Conservation (phyloP, 192 early-diverging fungal genomes). For the Coemansia asiatica region DNA sequence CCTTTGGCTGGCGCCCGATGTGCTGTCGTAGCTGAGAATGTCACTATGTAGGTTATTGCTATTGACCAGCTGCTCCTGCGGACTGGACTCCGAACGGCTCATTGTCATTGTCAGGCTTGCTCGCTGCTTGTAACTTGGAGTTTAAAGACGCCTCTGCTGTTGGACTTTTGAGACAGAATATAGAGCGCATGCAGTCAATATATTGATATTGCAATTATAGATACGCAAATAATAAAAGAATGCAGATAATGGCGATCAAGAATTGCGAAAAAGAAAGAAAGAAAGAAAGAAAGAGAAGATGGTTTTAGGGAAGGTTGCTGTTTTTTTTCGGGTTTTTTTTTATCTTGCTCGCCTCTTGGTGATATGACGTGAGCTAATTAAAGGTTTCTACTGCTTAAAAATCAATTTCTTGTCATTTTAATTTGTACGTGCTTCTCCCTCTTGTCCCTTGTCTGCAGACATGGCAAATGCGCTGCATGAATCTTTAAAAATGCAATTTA, state of each 20-base stretch:
- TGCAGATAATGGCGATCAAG: background rate
- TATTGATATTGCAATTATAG: background rate
- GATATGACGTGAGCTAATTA: background rate
- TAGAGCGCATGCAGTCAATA: background rate
- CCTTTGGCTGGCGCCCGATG: background rate
- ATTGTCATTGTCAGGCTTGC: background rate
- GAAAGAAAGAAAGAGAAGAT: background rate
- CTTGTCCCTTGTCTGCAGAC: background rate
- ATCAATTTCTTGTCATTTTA: background rate
- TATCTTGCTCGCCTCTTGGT: too few species aligned
- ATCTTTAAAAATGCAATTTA: background rate
- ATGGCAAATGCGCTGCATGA: background rate
- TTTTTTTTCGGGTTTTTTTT: background rate
- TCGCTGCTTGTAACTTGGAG: background rate
- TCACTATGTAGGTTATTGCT: background rate
- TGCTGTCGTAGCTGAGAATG: background rate
- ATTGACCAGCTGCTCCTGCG: background rate
- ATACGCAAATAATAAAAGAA: background rate
- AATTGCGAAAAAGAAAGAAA: background rate
- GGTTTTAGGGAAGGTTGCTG: background rate
- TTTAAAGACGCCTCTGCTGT: background rate
- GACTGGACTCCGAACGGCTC: background rate
- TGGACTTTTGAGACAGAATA: background rate
- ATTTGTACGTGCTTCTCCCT: background rate
- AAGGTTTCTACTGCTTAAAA: background rate